Conservation (phyloP, 2,329 filamentous ascomycete species). For the Neonectria magnoliae region DNA sequence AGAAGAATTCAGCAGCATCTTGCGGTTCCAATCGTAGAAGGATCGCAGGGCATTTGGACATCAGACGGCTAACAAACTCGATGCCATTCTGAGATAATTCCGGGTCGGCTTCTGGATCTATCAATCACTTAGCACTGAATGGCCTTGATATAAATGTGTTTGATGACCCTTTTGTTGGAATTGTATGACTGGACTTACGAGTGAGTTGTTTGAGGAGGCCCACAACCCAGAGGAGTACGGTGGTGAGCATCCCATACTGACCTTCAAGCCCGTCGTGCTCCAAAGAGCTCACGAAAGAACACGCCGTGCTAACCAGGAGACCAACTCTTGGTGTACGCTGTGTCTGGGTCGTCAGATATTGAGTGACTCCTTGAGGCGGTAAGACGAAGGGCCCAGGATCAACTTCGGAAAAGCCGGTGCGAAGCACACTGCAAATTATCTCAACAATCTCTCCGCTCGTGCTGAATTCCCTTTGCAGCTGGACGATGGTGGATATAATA, state of each 20-base stretch:
- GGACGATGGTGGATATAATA: constrained; percentile 58
- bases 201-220: constrained; percentile 70
- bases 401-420: constrained; percentile 78
- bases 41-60: constrained; percentile 69
- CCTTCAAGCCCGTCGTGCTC: constrained; percentile 55
- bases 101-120: constrained; percentile 74
- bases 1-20: constrained; percentile 70
- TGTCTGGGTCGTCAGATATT: constrained; percentile 70
- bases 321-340: constrained; percentile 73
- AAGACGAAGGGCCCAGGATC: constrained; percentile 82
- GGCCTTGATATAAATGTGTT: not conserved
- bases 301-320: constrained; percentile 75
- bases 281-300: constrained; percentile 73
- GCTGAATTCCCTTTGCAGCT: constrained; percentile 63
- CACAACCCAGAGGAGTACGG: constrained; percentile 70
- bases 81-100: constrained; percentile 80
- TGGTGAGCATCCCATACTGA: constrained; percentile 59
- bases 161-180: not conserved
- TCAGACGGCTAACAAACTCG: constrained; percentile 73
- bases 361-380: constrained; percentile 70
- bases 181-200: constrained; percentile 51
- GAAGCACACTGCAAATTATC: constrained; percentile 75
- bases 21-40: constrained; percentile 67
- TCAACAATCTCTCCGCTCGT: constrained; percentile 75
- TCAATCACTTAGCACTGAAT: constrained; percentile 39